Base-by-base conservation (phyloP, 495 filamentous ascomycete species). In the Tuber borchii region DNA sequence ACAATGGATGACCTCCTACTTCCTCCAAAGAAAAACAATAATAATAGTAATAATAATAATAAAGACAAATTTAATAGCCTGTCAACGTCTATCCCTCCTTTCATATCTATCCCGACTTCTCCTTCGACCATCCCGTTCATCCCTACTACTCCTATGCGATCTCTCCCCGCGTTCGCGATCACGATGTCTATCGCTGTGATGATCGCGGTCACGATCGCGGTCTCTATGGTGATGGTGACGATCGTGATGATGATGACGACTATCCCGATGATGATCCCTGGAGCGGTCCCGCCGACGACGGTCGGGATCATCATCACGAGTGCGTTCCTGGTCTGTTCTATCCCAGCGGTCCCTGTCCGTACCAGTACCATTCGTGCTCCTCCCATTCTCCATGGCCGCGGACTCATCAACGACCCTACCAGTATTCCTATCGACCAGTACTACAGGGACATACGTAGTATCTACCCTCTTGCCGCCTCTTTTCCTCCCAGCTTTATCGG, bases 401-500 rank as follows among this genome's bases (percentile, higher is more conserved):
- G 85, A 81, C 73, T 85, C 85, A 48, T 85, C 80, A 71, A 92
- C 84, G 71, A 86, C 84, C 85, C 91, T 88, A 39, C 91, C 91
- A 0, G 91, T 93, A 78, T 85, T 86, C 74, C 87, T 89, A 82
- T 92, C 91, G 71, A 86, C 85, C 86, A 92, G 85, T 44, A 90
- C 84, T 6, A 93, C 87, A 0, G 91, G 91, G 84, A 88, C 90
- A 78, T 92, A 93, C 4, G 87, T 84, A 69, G 87, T 86, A 73
- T 90, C 88, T 22, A 84, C 42, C 82, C 77, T 22, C 76, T 84
- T 84, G 17, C 84, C 72, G 2, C 77, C 83, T 82, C 74, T 86
- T 83, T 39, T 84, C 86, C 72, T 85, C 83, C 76, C 88, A 16
- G 26, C 5, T 85, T 90, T 91, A 45, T 88, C 88, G 8, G 87